These are phyloP conservation scores for Solanum habrochaites DNA, from an alignment of 257 asterid genomes.

Conservation along the genomic window DNA sequence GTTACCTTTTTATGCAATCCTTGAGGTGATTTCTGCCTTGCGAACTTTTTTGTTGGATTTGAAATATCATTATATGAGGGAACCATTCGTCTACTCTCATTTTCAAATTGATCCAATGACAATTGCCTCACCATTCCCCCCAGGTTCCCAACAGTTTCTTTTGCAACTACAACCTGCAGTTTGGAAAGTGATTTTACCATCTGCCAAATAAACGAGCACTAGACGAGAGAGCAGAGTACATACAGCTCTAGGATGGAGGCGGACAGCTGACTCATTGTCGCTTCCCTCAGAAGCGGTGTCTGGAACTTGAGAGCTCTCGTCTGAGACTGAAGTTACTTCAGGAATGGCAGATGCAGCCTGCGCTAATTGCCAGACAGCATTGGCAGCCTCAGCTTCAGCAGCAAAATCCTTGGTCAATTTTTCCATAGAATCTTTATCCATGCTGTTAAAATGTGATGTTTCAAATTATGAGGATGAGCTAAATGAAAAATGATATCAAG, in stretches of 20 bases:
- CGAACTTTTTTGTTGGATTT: slow-evolving; percentile 66
- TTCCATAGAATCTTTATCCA: slow-evolving; percentile 75
- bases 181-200: slow-evolving; percentile 3
- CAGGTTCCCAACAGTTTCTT: slow-evolving; percentile 84
- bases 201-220: background rate
- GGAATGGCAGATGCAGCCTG: slow-evolving; percentile 66
- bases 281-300: slow-evolving; percentile 75
- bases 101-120: slow-evolving; percentile 95
- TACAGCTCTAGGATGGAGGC: slow-evolving; percentile 97
- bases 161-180: slow-evolving; percentile 94
- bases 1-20: slow-evolving; percentile 97
- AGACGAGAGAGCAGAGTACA: slow-evolving; percentile 8
- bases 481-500: background rate
- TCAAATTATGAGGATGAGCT: background rate
- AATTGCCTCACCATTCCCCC: slow-evolving; percentile 99
- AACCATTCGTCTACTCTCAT: slow-evolving; percentile 91
- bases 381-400: slow-evolving; percentile 97
- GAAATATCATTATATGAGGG: slow-evolving; percentile 70
- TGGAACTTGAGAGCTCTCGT: slow-evolving; percentile 59
- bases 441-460: slow-evolving; percentile 26
- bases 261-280: slow-evolving; percentile 74
- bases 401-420: slow-evolving; percentile 92
- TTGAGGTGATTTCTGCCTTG: slow-evolving; percentile 87
- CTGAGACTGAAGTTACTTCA: slow-evolving; percentile 64
- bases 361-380: slow-evolving; percentile 88